These are phyloP conservation scores for Fragaria iinumae DNA, from an alignment of 306 rosid species.

Conservation along the genomic window DNA sequence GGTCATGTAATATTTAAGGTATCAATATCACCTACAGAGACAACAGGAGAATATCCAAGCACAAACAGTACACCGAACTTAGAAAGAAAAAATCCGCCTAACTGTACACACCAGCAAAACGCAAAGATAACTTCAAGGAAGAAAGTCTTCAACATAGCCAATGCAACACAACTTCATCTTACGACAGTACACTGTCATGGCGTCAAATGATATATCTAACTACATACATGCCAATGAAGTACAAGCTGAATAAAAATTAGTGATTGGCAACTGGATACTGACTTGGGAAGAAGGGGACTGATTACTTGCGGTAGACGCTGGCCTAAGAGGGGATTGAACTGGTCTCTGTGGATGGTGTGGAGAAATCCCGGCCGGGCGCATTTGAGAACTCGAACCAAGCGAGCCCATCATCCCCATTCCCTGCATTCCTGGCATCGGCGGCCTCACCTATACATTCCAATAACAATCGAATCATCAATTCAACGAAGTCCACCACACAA, in stretches of 20 bases:
- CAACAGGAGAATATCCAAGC: not conserved
- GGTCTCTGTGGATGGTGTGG: constrained; percentile 67
- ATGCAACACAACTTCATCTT: not conserved
- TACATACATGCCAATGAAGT: not conserved
- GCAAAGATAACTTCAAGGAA: not conserved
- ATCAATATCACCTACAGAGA: not conserved
- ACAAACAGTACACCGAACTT: not conserved
- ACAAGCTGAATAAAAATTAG: not conserved
- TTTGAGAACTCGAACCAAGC: constrained; percentile 63
- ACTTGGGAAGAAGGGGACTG: constrained; percentile 74
- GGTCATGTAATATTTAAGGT: not conserved
- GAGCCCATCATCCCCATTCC: constrained; percentile 85
- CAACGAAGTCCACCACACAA: constrained; percentile 16
- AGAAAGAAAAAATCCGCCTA: not conserved
- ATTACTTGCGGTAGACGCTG: constrained; percentile 49
- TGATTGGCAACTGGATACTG: constrained; percentile 31
- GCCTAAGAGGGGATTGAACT: constrained; percentile 67
- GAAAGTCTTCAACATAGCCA: not conserved
- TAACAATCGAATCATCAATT: constrained; percentile 14
- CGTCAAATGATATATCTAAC: not conserved
- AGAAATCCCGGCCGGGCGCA: constrained; percentile 64
- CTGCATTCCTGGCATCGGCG: constrained; percentile 59
- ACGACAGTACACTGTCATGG: not conserved
- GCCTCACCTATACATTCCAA: constrained; percentile 51
- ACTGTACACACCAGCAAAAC: not conserved